Evolutionary conservation across 345 rosid species (phyloP).

Genomic region (Mallotus nudiflorus): DNA sequence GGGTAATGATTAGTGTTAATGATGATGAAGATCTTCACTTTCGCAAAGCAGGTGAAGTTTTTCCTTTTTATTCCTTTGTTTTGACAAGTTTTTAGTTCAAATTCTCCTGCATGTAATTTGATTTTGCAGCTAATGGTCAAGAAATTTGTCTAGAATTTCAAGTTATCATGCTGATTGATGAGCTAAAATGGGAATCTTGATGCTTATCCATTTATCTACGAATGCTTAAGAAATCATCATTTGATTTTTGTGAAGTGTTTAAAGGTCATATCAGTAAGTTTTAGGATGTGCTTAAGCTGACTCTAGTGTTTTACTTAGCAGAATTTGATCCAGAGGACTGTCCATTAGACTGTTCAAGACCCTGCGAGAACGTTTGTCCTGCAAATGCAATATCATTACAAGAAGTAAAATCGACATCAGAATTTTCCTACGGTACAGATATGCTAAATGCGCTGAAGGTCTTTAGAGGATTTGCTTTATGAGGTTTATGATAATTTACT

Average conservation of each 20-base stretch:
- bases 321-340: constrained; percentile 63
- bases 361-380: constrained; percentile 59
- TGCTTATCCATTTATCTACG: too few species aligned
- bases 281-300: constrained; percentile 4
- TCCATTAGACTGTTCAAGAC: constrained; percentile 56
- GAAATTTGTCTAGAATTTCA: too few species aligned
- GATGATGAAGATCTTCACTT: constrained; percentile 67
- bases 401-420: constrained; percentile 22
- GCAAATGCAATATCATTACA: constrained; percentile 52
- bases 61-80: neutral
- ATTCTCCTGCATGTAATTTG: neutral
- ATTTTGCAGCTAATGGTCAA: neutral
- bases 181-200: too few species aligned
- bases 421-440: constrained; percentile 12
- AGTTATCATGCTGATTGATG: too few species aligned
- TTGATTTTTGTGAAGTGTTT: neutral
- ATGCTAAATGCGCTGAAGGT: constrained; percentile 27
- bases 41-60: constrained; percentile 53
- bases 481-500: constrained; percentile 1
- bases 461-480: constrained; percentile 4
- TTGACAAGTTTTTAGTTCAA: neutral
- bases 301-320: constrained; percentile 12
- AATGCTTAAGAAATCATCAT: neutral
- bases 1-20: constrained; percentile 68
- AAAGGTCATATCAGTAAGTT: neutral